Percentiles rank a stretch among this genome's conserved stretches.
Evolutionary conservation across 352 stramenopile species (phyloP).

Genomic region (Globisporangium nagaii): DNA sequence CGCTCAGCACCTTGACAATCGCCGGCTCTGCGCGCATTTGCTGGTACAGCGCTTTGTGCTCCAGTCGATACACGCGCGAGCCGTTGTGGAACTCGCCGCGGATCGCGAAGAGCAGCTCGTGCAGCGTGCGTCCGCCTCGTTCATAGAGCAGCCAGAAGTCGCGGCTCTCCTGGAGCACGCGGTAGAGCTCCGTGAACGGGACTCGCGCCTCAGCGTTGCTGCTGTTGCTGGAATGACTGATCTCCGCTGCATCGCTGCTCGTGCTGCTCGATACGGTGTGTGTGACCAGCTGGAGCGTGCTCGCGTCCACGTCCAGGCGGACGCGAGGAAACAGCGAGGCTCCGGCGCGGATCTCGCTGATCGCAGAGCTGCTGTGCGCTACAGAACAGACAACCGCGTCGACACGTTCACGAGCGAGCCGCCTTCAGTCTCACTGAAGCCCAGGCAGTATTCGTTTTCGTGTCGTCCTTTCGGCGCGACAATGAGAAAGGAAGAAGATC

Average conservation of each 20-base stretch:
- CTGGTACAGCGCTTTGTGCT: background rate
- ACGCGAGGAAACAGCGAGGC: background rate
- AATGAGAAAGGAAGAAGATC: background rate
- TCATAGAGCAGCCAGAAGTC: slow-evolving; percentile 8
- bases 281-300: background rate
- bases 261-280: too few relatives aligned
- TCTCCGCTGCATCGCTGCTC: too few relatives aligned
- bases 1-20: background rate
- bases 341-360: slow-evolving; percentile 3
- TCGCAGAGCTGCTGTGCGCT: background rate
- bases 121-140: background rate
- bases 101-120: slow-evolving; percentile 1
- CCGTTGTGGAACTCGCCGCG: slow-evolving; percentile 4
- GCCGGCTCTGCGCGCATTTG: background rate
- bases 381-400: too few relatives aligned
- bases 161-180: background rate
- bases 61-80: slow-evolving; percentile 2
- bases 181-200: background rate
- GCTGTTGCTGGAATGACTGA: too few relatives aligned
- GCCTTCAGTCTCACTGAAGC: too few relatives aligned
- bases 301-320: background rate
- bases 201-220: too few relatives aligned
- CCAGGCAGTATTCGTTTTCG: too few relatives aligned
- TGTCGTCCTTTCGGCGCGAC: too few relatives aligned
- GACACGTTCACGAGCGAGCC: too few relatives aligned